Evolutionary conservation across 78 protist genomes (phyloP), one percentile per base, ranked within the genome.

Genomic region (Dictyostelium firmibasis): DNA sequence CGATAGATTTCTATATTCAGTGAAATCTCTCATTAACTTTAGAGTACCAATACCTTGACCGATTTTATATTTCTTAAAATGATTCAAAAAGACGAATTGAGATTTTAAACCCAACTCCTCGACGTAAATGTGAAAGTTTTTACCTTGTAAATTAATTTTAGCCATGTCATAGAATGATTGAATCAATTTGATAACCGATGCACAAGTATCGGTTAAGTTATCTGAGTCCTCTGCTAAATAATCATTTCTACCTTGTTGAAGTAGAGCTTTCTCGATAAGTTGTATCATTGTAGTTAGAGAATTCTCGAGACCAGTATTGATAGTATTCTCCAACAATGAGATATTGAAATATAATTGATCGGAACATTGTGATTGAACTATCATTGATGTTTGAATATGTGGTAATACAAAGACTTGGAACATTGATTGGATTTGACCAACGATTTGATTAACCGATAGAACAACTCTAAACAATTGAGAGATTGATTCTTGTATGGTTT

Each of bases 401-500:
- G 94, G 94, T 35, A 70, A 50, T 0, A 89, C 94, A 81, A 43
- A 81, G 0, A 81, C 35, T 47, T 89, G 94, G 35, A 62, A 89
- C 11, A 64, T 25, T n/a, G 94, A 44, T 81, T 89, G 94, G 33
- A 89, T 70, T 14, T 89, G 94, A n/a, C 94, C 94, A 38, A 89
- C 87, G 4, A 89, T 84, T 81, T 89, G 94, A 81, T 89, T 81
- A 8, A 50, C 41, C 31, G 72, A 44, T 20, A 89, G 20, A 44
- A 89, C 35, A 0, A 89, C 53, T 75, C 41, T 69, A 81, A 89
- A 89, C 3, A 89, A 50, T 29, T 81, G 76, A 18, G 50, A 14
- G 0, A 89, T 33, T 43, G 77, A 2, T 7, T 67, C 35, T 18
- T 8, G 47, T 4, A 70, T 33, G 35, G 64, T 41, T 50, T 9